Conservation (phyloP, 1,284 basidiomycete species). For the Naganishia sp. region DNA sequence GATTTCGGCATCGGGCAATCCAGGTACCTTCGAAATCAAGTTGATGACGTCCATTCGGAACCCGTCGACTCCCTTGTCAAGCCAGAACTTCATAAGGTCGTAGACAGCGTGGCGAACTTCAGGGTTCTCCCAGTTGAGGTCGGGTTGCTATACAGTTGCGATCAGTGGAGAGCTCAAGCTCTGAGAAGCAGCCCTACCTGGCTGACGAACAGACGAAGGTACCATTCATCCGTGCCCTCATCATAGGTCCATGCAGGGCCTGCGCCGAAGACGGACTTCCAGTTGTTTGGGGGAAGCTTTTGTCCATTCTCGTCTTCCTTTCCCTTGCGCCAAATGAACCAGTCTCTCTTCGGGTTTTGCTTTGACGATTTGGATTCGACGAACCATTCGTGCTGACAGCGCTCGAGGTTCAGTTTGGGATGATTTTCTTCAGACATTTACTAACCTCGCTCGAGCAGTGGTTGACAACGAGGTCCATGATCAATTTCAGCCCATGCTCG, state of each 20-base stretch:
- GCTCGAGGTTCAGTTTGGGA: not conserved
- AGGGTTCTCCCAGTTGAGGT: constrained; percentile 50
- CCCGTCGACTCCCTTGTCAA: constrained; percentile 56
- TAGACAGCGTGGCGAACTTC: constrained; percentile 49
- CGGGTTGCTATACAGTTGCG: constrained; percentile 12
- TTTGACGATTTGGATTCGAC: constrained; percentile 52
- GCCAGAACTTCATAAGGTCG: constrained; percentile 57
- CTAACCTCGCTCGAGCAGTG: constrained; percentile 51
- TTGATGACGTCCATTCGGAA: constrained; percentile 48
- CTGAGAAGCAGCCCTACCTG: not conserved
- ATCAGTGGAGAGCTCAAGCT: constrained; percentile 53
- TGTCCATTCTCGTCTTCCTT: constrained; percentile 47
- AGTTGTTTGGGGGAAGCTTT: constrained; percentile 55
- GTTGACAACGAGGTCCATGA: constrained; percentile 58
- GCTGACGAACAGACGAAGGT: constrained; percentile 55
- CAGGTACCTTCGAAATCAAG: constrained; percentile 60
- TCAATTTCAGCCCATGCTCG: constrained; percentile 52
- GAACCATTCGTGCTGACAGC: constrained; percentile 54
- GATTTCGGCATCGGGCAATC: constrained; percentile 67
- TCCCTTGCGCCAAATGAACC: constrained; percentile 55
- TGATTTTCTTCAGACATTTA: not conserved
- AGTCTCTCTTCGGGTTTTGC: constrained; percentile 55
- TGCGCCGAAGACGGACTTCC: constrained; percentile 44
- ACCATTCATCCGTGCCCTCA: constrained; percentile 55
- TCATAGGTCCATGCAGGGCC: constrained; percentile 56